These are phyloP conservation scores for Ricinus communis DNA, from an alignment of 345 rosid species.

Conservation along the genomic window DNA sequence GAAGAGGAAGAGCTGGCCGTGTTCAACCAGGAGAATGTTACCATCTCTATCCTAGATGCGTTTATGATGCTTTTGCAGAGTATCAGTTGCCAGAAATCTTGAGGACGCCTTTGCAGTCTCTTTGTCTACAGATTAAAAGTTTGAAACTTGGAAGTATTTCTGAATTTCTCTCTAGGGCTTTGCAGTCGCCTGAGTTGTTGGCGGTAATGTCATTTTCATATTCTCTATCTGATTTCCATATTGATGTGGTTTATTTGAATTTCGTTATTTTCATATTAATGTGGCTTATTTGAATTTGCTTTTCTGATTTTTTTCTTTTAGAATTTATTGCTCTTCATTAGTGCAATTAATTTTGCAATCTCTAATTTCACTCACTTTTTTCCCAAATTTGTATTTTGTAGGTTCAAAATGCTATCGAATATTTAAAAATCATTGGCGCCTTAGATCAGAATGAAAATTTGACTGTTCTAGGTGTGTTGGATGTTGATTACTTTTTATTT, in stretches of 20 bases:
- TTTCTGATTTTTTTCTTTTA: not conserved
- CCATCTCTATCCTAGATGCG: constrained; percentile 84
- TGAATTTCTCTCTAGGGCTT: constrained; percentile 75
- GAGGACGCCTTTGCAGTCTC: constrained; percentile 90
- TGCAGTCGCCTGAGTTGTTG: constrained; percentile 84
- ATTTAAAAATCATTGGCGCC: constrained; percentile 82
- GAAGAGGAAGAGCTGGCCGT: constrained; percentile 96
- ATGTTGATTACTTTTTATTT: not conserved
- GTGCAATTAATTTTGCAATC: not conserved
- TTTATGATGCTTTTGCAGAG: constrained; percentile 78
- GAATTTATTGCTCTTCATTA: not conserved
- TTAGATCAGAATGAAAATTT: constrained; percentile 77
- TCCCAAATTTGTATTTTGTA: constrained; percentile 25
- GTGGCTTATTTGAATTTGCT: not conserved
- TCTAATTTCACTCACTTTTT: not conserved
- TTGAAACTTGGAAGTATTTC: constrained; percentile 81
- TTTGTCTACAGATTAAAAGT: constrained; percentile 89
- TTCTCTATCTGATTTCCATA: constrained; percentile 12
- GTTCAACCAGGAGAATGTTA: constrained; percentile 91
- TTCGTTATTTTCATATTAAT: not conserved
- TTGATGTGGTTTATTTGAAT: not conserved
- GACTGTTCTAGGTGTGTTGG: constrained; percentile 62
- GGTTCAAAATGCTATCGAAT: constrained; percentile 93
- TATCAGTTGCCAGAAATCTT: constrained; percentile 94
- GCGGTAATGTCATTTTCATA: constrained; percentile 49